Conservation (phyloP, 495 filamentous ascomycete species). For the Staphylotrichum longicolle region DNA sequence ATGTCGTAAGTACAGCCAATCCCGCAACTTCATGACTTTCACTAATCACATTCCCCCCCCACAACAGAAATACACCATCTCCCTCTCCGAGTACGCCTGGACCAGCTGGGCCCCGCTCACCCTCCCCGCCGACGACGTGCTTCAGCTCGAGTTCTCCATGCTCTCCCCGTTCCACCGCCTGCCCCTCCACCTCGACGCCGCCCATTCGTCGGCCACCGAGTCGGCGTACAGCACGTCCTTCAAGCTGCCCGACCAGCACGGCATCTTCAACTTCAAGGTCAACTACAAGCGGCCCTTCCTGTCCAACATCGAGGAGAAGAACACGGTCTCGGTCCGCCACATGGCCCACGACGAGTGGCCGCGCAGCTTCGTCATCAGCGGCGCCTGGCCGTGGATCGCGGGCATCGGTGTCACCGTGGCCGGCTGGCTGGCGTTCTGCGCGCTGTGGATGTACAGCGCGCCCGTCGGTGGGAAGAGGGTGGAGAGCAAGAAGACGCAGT, state of each 20-base stretch:
- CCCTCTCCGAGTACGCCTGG: conserved; percentile 76
- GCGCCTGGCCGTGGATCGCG: conserved; percentile 92
- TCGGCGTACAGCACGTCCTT: conserved; percentile 75
- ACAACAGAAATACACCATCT: conserved; percentile 76
- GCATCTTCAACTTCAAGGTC: conserved; percentile 94
- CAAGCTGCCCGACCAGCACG: conserved; percentile 89
- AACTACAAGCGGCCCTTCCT: conserved; percentile 95
- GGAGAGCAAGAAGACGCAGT: conserved; percentile 70
- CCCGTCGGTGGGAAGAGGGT: conserved; percentile 51
- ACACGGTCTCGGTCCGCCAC: conserved; percentile 88
- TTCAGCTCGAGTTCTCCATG: conserved; percentile 98
- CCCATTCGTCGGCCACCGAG: conserved; percentile 57
- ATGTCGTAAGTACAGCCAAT: conserved; percentile 67
- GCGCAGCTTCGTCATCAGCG: conserved; percentile 82
- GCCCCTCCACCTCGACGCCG: conserved; percentile 55
- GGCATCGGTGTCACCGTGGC: conserved; percentile 79
- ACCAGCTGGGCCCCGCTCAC: conserved; percentile 71
- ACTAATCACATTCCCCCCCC: background rate
- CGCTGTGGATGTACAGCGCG: conserved; percentile 84
- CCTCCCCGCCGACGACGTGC: conserved; percentile 61
- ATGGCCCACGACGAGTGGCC: conserved; percentile 97
- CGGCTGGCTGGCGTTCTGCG: conserved; percentile 82
- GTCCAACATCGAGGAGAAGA: conserved; percentile 88
- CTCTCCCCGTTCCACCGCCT: conserved; percentile 97
- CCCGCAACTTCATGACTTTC: background rate